phyloP scores from a whole-genome alignment of 2,329 filamentous ascomycete genomes.

The Trichophyton rubrum region DNA sequence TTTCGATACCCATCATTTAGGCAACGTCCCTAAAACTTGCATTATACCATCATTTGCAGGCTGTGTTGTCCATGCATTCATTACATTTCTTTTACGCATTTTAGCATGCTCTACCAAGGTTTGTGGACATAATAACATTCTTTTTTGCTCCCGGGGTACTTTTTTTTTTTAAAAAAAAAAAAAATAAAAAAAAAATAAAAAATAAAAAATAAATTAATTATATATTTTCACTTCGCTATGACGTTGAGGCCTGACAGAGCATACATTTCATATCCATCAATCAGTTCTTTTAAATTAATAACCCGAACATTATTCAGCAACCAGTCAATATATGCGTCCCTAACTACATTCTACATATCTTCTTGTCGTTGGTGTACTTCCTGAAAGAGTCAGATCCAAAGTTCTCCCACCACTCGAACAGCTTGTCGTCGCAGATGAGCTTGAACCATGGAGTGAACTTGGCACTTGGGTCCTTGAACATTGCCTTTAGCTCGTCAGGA shows the following conservation, averaged over 20 bases:
- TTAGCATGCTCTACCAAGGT: background rate
- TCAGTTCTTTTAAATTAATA: background rate
- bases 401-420: conserved; percentile 94
- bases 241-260: background rate
- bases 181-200: no score
- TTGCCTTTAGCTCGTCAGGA: conserved; percentile 65
- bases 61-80: background rate
- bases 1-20: background rate
- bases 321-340: background rate
- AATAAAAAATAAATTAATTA: background rate
- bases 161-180: no score
- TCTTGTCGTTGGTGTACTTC: conserved; percentile 71
- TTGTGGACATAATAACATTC: background rate
- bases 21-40: background rate
- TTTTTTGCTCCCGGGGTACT: background rate
- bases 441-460: conserved; percentile 99
- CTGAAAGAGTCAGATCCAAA: conserved; percentile 64
- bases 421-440: conserved; percentile 93
- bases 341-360: conserved; percentile 69
- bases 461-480: conserved; percentile 68
- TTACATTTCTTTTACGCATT: background rate
- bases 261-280: background rate
- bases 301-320: background rate
- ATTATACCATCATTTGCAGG: background rate
- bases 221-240: background rate